A percentile compares a stretch with the other conserved stretches of the same genome.
Evolutionary conservation across 106 monocot species (phyloP).

Genomic region (Cymbidium sinense): DNA sequence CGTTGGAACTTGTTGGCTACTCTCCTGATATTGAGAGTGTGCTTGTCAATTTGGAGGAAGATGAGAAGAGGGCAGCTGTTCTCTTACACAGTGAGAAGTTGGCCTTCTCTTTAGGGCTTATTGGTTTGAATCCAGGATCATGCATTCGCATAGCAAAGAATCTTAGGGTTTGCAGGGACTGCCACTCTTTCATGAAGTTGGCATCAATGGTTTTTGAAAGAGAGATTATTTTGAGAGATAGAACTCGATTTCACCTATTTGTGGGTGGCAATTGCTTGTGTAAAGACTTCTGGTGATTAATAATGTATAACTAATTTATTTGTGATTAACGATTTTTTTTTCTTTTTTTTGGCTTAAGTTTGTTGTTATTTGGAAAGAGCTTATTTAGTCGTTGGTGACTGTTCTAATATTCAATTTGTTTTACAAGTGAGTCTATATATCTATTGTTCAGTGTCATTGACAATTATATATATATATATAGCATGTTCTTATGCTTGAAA

Average conservation of each 20-base stretch:
- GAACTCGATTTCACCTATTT: constrained; percentile 53
- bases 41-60: constrained; percentile 52
- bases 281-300: constrained; percentile 48
- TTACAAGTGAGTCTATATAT: too few relatives aligned
- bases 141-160: constrained; percentile 57
- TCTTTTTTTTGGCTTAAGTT: too few relatives aligned
- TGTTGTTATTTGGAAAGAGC: too few relatives aligned
- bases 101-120: constrained; percentile 50
- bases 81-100: constrained; percentile 64
- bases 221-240: constrained; percentile 50
- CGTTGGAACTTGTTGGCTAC: constrained; percentile 45
- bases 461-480: too few relatives aligned
- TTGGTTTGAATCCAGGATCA: constrained; percentile 11
- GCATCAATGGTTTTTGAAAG: constrained; percentile 28
- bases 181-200: constrained; percentile 51
- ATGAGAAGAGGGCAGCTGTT: constrained; percentile 42
- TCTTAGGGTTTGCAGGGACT: constrained; percentile 60
- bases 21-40: constrained; percentile 28
- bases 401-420: too few relatives aligned
- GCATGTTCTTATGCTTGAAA: too few relatives aligned
- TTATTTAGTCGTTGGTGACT: too few relatives aligned
- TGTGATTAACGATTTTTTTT: too few relatives aligned
- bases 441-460: too few relatives aligned
- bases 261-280: constrained; percentile 55
- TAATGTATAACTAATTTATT: too few relatives aligned